Evolutionary conservation across 148 eudicot species (phyloP), one percentile per base, ranked within the genome.

Genomic region (Polygonum aviculare): DNA sequence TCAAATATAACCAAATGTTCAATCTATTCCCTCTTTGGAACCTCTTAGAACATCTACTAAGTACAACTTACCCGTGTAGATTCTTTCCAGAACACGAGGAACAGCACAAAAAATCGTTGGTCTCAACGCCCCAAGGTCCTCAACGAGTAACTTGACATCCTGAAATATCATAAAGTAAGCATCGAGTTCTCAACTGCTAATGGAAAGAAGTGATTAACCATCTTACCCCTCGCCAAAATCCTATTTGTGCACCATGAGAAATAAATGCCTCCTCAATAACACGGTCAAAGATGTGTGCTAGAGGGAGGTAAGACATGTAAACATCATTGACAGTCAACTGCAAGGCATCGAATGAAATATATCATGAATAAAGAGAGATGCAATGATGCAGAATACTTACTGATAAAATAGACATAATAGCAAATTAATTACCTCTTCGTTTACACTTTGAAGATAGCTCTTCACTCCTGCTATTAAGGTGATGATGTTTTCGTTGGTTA

Each of bases 171-270:
- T 74, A 76, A 77, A 49, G 36, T 39, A 74, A 69, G 76, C 48
- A 59, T 80, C 63, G 65, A 44, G 65, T 38, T 40, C 35, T 70
- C 0, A 69, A 11, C 36, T 14, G 6, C 73, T 60, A 70, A 44
- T 54, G 45, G 22, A 41, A 36, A 33, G 16, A 50, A 77, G 73
- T 77, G 79, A n/a, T 49, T 48, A 59, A 7, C 15, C 2, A 82
- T 50, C 88, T 86, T 85, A 95, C 99, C 94, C 99, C 99, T 73
- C 96, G 89, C 99, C 99, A 95, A 69, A 95, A 95, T 83, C 99
- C 99, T 77, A 95, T 89, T 78, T 86, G 81, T 60, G 94, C 97
- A 47, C 93, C 99, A 78, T 86, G 91, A 73, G 76, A 82, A 76
- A 95, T 95, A 76, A 95, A 86, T 63, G 80, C 78, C 80, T 95